phyloP scores from a whole-genome alignment of 257 asterid genomes.

The Capsicum chinense region DNA sequence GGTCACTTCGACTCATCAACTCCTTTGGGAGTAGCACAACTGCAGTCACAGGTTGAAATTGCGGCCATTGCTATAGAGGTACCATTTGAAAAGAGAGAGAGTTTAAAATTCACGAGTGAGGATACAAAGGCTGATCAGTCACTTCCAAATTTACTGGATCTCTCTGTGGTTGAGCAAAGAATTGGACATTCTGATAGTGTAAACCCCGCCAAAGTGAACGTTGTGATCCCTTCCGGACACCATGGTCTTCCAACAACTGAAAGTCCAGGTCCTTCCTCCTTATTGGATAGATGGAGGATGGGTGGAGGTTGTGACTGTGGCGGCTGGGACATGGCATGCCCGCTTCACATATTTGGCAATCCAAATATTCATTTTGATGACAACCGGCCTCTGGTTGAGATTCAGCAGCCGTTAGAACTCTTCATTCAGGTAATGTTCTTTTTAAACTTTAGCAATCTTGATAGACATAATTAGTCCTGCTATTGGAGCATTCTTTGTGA shows the following conservation, averaged over 20 bases:
- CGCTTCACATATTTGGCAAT: conserved; percentile 62
- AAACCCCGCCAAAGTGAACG: conserved; percentile 54
- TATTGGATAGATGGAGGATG: conserved; percentile 84
- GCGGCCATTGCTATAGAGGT: conserved; percentile 76
- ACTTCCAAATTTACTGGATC: conserved; percentile 47
- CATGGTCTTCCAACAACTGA: conserved; percentile 74
- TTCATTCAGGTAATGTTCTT: conserved; percentile 67
- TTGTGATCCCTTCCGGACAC: conserved; percentile 82
- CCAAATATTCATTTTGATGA: conserved; percentile 45
- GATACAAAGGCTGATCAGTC: conserved; percentile 48
- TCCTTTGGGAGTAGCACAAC: conserved; percentile 43
- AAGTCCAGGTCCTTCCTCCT: conserved; percentile 67
- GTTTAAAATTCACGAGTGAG: conserved; percentile 55
- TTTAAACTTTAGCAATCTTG: background rate
- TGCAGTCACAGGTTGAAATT: conserved; percentile 66
- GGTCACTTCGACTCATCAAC: conserved; percentile 29
- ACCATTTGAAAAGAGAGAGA: conserved; percentile 76
- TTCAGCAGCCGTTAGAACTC: conserved; percentile 54
- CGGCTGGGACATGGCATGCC: conserved; percentile 99
- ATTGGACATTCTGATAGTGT: conserved; percentile 33
- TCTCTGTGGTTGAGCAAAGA: conserved; percentile 44
- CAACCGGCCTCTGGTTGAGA: conserved; percentile 46
- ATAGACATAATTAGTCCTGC: background rate
- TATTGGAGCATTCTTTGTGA: background rate
- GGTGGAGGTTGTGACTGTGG: conserved; percentile 99